Conservation (phyloP, 2,329 filamentous ascomycete species). For the Cercospora beticola region DNA sequence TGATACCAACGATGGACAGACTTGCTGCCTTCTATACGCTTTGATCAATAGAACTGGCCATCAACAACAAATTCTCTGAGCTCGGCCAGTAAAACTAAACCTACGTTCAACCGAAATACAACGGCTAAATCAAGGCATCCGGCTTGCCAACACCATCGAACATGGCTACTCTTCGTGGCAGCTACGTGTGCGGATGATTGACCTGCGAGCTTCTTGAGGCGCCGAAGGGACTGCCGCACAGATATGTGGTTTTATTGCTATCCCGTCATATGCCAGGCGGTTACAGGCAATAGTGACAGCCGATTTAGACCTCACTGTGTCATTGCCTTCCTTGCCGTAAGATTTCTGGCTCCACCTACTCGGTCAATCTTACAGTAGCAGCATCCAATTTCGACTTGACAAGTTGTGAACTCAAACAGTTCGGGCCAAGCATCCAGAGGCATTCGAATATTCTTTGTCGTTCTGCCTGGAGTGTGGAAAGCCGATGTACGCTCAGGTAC, state of each 20-base stretch:
- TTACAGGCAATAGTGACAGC: not conserved
- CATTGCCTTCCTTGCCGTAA: not conserved
- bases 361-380: not conserved
- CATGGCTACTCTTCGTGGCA: not conserved
- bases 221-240: not conserved
- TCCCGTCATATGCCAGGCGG: not conserved
- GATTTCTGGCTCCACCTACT: not conserved
- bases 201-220: not conserved
- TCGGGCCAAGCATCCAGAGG: not conserved
- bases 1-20: no score
- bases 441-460: not conserved
- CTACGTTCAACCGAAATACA: not conserved
- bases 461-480: not conserved
- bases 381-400: not conserved
- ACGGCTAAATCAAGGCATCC: not conserved
- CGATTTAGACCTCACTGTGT: not conserved
- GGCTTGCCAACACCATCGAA: not conserved
- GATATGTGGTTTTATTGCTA: not conserved
- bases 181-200: not conserved
- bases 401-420: not conserved
- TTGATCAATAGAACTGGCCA: not conserved
- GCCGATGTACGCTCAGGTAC: not conserved
- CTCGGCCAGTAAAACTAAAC: no score
- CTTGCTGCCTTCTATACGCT: no score
- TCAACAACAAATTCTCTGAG: no score